These are phyloP conservation scores for Fraxinus quadrangulata DNA, from an alignment of 257 asterid species.

Conservation along the genomic window DNA sequence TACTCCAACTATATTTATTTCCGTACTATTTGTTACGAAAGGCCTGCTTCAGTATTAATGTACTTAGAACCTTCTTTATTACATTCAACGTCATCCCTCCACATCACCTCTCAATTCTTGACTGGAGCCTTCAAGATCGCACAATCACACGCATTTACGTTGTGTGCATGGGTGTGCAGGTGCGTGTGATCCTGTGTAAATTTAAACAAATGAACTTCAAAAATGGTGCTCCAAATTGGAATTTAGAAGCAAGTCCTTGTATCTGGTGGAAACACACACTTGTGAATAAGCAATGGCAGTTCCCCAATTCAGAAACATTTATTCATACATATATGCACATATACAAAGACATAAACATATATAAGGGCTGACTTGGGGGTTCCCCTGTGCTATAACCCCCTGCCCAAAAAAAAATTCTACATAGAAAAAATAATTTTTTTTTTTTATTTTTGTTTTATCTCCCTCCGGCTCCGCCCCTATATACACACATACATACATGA, in stretches of 20 bases:
- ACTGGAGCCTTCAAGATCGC: not conserved
- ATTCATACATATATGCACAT: too few species aligned
- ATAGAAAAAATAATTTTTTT: too few species aligned
- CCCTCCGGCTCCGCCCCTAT: too few species aligned
- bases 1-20: not conserved
- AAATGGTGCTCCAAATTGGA: slow-evolving; percentile 10
- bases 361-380: too few species aligned
- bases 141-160: not conserved
- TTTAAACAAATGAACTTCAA: not conserved
- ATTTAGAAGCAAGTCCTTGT: not conserved
- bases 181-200: not conserved
- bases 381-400: too few species aligned
- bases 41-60: not conserved
- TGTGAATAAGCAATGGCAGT: not conserved
- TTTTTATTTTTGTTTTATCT: too few species aligned
- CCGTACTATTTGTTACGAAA: not conserved
- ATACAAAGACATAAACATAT: too few species aligned
- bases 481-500: not conserved
- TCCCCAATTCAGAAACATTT: not conserved
- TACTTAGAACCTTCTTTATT: not conserved
- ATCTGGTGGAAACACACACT: not conserved
- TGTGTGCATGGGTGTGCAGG: not conserved
- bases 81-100: not conserved
- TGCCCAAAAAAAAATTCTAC: too few species aligned
- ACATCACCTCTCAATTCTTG: not conserved